A percentile compares a stretch with the other conserved stretches of the same genome.
Conservation (phyloP, 2,329 filamentous ascomycete species). For the Nemania abortiva region DNA sequence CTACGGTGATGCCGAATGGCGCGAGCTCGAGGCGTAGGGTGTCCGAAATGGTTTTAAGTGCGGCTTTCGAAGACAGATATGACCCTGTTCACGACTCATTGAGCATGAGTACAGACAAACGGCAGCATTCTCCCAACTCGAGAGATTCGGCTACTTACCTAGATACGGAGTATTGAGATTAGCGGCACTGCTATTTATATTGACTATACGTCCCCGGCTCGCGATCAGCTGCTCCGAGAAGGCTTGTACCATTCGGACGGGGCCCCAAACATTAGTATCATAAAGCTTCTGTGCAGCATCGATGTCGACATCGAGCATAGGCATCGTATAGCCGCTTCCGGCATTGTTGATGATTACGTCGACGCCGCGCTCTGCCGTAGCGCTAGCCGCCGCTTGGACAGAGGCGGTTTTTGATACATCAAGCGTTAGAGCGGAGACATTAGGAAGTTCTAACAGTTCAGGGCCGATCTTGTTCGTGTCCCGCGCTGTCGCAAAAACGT, state of each 20-base stretch:
- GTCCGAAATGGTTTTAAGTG: background rate
- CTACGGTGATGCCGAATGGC: background rate
- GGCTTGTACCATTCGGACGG: slow-evolving; percentile 2
- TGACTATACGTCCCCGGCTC: slow-evolving; percentile 33
- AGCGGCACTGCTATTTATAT: slow-evolving; percentile 42
- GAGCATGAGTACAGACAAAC: background rate
- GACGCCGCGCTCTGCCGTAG: slow-evolving; percentile 5
- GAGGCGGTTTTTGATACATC: slow-evolving; percentile 47
- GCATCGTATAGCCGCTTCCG: slow-evolving; percentile 11
- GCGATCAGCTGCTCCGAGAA: slow-evolving; percentile 15
- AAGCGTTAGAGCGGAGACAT: slow-evolving; percentile 42
- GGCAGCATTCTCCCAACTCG: too few relatives aligned
- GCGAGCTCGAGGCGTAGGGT: background rate
- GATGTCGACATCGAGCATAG: slow-evolving; percentile 21
- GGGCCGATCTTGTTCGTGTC: slow-evolving; percentile 41
- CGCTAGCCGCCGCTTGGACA: slow-evolving; percentile 40
- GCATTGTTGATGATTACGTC: slow-evolving; percentile 25
- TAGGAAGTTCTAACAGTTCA: background rate
- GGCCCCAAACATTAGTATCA: slow-evolving; percentile 30
- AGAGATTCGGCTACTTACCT: too few relatives aligned
- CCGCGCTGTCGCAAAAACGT: slow-evolving; percentile 53
- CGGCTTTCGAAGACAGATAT: background rate
- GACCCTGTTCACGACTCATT: too few relatives aligned
- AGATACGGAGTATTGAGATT: too few relatives aligned
- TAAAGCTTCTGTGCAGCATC: background rate